phyloP scores from a whole-genome alignment of 2,329 filamentous ascomycete species.

The Talaromyces sp. region DNA sequence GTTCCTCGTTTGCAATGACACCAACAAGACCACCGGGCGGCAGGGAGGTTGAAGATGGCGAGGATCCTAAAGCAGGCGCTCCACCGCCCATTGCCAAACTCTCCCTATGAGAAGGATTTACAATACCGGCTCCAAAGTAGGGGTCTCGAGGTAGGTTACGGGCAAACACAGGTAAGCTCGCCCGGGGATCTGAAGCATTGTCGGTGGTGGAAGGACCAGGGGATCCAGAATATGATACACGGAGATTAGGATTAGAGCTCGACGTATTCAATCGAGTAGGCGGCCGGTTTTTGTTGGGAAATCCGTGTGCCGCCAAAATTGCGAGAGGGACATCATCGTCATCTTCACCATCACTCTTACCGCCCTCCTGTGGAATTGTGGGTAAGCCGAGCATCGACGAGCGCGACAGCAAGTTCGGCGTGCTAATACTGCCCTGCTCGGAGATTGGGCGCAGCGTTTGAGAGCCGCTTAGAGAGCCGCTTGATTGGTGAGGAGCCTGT shows the following conservation, averaged over 20 bases:
- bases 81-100: slow-evolving; percentile 69
- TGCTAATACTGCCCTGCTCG: slow-evolving; percentile 59
- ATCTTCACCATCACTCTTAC: slow-evolving; percentile 61
- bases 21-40: slow-evolving; percentile 80
- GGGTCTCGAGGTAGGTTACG: slow-evolving; percentile 79
- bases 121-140: slow-evolving; percentile 74
- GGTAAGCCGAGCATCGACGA: slow-evolving; percentile 35
- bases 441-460: slow-evolving; percentile 53
- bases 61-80: slow-evolving; percentile 42
- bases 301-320: slow-evolving; percentile 84
- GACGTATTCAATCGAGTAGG: slow-evolving; percentile 65
- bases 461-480: slow-evolving; percentile 22
- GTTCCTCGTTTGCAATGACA: slow-evolving; percentile 82
- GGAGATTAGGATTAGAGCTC: slow-evolving; percentile 70
- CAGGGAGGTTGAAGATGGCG: slow-evolving; percentile 36
- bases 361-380: slow-evolving; percentile 38
- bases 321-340: slow-evolving; percentile 86
- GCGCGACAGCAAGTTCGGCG: slow-evolving; percentile 56
- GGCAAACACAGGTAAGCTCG: slow-evolving; percentile 75
- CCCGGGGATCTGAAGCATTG: slow-evolving; percentile 41
- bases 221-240: slow-evolving; percentile 53
- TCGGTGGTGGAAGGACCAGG: slow-evolving; percentile 59
- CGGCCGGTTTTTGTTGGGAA: slow-evolving; percentile 74
- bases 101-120: slow-evolving; percentile 71
- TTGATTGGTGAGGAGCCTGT: slow-evolving; percentile 49